These are phyloP conservation scores for Ophiostoma sp. DNA, from an alignment of 2,329 filamentous ascomycete species.

Conservation along the genomic window DNA sequence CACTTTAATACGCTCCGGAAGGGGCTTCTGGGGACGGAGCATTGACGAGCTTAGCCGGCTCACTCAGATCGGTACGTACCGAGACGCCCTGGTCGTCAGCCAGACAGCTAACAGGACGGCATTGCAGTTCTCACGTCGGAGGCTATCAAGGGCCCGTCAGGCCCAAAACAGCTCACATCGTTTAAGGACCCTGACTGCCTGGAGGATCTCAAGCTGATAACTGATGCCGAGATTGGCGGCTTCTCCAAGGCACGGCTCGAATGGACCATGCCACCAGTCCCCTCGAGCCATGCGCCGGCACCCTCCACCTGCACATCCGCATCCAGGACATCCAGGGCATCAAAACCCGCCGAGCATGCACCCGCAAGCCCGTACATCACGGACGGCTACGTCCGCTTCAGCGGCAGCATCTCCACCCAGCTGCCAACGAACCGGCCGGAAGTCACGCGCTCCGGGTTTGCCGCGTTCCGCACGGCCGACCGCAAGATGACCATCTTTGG, in stretches of 20 bases:
- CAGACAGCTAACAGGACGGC: neutral
- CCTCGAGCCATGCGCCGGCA: constrained; percentile 18
- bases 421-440: constrained; percentile 70
- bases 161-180: constrained; percentile 58
- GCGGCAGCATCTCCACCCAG: constrained; percentile 80
- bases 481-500: constrained; percentile 77
- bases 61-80: constrained; percentile 47
- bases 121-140: constrained; percentile 61
- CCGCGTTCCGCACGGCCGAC: constrained; percentile 82
- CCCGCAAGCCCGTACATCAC: neutral
- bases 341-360: neutral
- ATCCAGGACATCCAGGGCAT: constrained; percentile 1
- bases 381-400: constrained; percentile 67
- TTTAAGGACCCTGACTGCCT: constrained; percentile 52
- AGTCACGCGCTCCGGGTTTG: constrained; percentile 76
- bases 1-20: constrained; percentile 41
- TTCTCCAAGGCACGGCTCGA: constrained; percentile 72
- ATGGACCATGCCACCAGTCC: constrained; percentile 42
- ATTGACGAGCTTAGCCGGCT: constrained; percentile 56
- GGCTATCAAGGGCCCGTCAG: constrained; percentile 59
- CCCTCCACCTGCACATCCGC: constrained; percentile 8
- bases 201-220: constrained; percentile 67
- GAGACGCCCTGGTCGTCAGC: neutral
- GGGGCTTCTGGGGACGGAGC: constrained; percentile 54
- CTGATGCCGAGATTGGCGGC: constrained; percentile 79